Percentiles rank a stretch among this genome's conserved stretches.
Conservation (phyloP, 2,329 filamentous ascomycete genomes). For the Aspergillus piperis region DNA sequence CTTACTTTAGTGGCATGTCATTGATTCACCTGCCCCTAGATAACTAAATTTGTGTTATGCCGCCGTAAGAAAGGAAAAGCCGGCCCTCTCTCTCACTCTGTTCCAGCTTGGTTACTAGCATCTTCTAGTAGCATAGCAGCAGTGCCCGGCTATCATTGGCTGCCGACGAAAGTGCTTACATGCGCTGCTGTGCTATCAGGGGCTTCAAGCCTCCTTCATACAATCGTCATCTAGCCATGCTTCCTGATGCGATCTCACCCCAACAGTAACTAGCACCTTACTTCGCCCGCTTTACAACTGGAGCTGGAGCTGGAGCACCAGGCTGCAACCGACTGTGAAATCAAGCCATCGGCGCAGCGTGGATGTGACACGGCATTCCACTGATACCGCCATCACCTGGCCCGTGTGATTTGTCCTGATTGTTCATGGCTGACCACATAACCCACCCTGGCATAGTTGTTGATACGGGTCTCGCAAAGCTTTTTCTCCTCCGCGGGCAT, state of each 20-base stretch:
- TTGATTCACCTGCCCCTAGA: conserved; percentile 18
- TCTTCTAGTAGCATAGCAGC: neutral
- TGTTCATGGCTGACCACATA: neutral
- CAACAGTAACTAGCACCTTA: conserved; percentile 2
- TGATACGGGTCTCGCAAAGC: neutral
- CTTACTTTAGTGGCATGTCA: conserved; percentile 26
- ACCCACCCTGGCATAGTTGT: neutral
- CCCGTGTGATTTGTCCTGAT: conserved; percentile 7
- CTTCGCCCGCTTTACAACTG: neutral
- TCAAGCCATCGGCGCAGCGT: conserved; percentile 10
- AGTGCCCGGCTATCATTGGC: neutral
- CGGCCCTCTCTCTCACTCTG: neutral
- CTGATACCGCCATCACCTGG: neutral
- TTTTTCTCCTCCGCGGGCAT: neutral
- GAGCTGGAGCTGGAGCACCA: neutral
- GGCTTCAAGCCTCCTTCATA: conserved; percentile 13
- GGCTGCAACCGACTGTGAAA: conserved; percentile 9
- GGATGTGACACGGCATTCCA: conserved; percentile 17
- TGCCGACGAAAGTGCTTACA: conserved; percentile 10
- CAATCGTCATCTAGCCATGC: neutral
- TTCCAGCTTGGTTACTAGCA: conserved; percentile 7
- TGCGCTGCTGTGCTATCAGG: conserved; percentile 4
- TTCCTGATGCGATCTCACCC: neutral
- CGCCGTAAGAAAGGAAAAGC: conserved; percentile 12
- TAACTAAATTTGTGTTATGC: conserved; percentile 5